Percentiles rank a stretch among this genome's conserved stretches.
Conservation (phyloP, 306 rosid species). For the Inga laurina region DNA sequence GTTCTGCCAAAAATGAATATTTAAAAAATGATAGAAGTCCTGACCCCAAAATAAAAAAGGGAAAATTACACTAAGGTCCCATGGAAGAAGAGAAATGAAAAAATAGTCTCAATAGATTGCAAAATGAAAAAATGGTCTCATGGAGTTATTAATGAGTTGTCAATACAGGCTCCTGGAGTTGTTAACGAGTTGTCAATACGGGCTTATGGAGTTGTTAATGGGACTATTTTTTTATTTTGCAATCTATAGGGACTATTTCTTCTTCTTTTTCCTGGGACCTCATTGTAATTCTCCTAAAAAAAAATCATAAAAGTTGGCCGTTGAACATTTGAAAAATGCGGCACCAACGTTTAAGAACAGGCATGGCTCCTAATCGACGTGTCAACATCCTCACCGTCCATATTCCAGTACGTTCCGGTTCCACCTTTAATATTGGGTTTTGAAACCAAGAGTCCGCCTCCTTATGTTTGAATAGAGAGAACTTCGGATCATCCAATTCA, state of each 20-base stretch:
- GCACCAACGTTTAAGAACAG: neutral
- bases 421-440: slow-evolving; percentile 59
- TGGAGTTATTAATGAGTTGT: no score
- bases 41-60: neutral
- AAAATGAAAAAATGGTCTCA: no score
- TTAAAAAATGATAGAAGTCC: neutral
- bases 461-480: slow-evolving; percentile 68
- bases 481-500: slow-evolving; percentile 41
- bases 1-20: neutral
- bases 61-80: no score
- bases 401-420: slow-evolving; percentile 37
- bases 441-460: slow-evolving; percentile 69
- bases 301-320: slow-evolving; percentile 17
- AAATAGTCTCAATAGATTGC: no score
- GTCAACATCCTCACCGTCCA: slow-evolving; percentile 36
- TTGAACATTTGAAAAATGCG: slow-evolving; percentile 33
- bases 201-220: no score
- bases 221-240: no score
- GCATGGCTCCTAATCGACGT: slow-evolving; percentile 1
- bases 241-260: no score
- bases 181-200: no score
- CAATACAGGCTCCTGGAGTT: no score
- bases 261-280: no score
- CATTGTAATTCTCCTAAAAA: no score
- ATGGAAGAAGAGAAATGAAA: no score